Percentiles rank a stretch among this genome's conserved stretches.
Conservation (phyloP, 768 basidiomycete genomes). For the Pleurotus tuber-regium region DNA sequence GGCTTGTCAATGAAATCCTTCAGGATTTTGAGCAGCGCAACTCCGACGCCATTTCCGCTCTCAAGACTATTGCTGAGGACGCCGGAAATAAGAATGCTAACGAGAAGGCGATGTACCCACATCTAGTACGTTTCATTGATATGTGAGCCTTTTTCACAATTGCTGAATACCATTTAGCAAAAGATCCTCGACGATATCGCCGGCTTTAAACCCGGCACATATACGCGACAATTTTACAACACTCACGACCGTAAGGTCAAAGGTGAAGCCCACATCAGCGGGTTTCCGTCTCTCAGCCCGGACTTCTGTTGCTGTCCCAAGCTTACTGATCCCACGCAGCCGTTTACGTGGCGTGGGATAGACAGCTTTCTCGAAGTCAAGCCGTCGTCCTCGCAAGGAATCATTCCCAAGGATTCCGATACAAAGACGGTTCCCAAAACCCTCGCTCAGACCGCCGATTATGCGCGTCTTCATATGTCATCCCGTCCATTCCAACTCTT, state of each 20-base stretch:
- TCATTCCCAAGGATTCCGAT: background rate
- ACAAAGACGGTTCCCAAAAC: constrained; percentile 10
- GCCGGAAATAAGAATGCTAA: background rate
- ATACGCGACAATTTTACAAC: background rate
- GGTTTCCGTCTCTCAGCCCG: background rate
- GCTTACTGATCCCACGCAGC: background rate
- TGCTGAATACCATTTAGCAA: background rate
- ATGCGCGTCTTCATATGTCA: constrained; percentile 26
- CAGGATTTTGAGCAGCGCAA: no score
- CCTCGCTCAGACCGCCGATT: constrained; percentile 19
- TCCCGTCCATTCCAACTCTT: constrained; percentile 27
- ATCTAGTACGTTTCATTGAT: background rate
- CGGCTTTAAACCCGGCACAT: background rate
- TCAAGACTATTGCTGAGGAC: no score
- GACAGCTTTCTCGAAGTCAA: background rate
- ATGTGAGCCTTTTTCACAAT: background rate
- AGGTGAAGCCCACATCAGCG: background rate
- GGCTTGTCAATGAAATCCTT: no score
- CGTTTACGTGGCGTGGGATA: background rate
- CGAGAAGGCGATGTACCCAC: background rate
- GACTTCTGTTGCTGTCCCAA: background rate
- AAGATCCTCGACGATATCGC: background rate
- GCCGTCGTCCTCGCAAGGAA: background rate
- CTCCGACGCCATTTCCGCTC: no score
- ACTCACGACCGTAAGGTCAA: background rate